Conservation (phyloP, 2,329 filamentous ascomycete genomes). For the Monilinia vaccinii-corymbosi region DNA sequence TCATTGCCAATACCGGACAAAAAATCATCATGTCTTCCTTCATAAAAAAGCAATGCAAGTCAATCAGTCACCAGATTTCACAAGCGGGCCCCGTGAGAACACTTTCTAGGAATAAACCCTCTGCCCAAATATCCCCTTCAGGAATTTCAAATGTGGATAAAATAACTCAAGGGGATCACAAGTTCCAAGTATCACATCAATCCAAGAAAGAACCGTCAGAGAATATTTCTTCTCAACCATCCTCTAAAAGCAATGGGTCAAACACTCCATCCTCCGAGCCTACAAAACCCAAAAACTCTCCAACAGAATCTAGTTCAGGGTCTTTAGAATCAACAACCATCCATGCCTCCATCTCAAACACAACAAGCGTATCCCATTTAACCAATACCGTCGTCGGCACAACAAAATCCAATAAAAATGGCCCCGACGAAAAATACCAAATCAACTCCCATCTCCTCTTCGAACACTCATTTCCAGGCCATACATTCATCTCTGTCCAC, state of each 20-base stretch:
- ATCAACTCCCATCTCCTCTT: constrained; percentile 37
- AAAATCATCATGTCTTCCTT: background rate
- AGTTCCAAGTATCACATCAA: background rate
- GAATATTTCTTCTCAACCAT: background rate
- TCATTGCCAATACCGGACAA: background rate
- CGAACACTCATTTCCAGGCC: constrained; percentile 38
- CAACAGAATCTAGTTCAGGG: background rate
- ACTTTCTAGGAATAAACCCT: background rate
- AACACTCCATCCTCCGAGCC: background rate
- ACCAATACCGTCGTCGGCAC: background rate
- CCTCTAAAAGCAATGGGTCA: background rate
- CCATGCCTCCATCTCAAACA: background rate
- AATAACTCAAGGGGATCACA: background rate
- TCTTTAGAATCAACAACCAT: background rate
- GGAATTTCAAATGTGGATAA: background rate
- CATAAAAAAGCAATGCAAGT: background rate
- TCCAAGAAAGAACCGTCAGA: background rate
- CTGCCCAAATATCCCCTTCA: background rate
- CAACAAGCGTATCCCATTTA: no score
- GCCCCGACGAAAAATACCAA: constrained; percentile 18
- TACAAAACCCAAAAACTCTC: background rate
- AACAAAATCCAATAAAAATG: constrained; percentile 14
- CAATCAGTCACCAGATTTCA: background rate
- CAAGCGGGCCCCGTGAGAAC: background rate
- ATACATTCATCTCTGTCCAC: constrained; percentile 40